Evolutionary conservation across 1,139 yeast genomes (phyloP).

Genomic region (Yamadazyma sp.): DNA sequence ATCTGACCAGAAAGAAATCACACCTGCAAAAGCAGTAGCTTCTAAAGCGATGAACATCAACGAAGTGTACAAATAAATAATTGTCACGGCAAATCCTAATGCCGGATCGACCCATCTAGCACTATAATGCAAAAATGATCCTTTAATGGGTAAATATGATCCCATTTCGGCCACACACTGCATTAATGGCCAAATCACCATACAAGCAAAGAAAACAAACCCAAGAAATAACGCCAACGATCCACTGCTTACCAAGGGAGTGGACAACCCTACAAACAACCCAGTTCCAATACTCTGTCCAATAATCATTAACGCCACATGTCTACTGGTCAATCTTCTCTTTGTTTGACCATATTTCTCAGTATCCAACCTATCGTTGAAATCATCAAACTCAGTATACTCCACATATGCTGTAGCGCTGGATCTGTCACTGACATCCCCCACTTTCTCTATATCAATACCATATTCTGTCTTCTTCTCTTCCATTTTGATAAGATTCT

Average conservation of each 20-base stretch:
- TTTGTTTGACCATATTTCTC: conserved; percentile 36
- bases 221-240: conserved; percentile 39
- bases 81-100: conserved; percentile 37
- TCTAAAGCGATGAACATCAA: conserved; percentile 41
- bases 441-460: conserved; percentile 27
- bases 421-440: conserved; percentile 13
- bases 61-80: conserved; percentile 37
- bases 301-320: conserved; percentile 48
- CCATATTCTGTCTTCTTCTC: conserved; percentile 13
- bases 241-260: conserved; percentile 36
- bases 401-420: conserved; percentile 4
- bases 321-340: conserved; percentile 43
- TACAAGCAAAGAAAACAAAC: conserved; percentile 32
- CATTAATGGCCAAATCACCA: conserved; percentile 42
- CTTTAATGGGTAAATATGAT: conserved; percentile 39
- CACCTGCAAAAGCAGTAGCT: conserved; percentile 35
- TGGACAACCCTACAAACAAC: conserved; percentile 37
- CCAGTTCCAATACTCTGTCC: conserved; percentile 57
- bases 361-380: conserved; percentile 30
- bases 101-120: conserved; percentile 44
- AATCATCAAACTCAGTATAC: conserved; percentile 28
- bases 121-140: conserved; percentile 36
- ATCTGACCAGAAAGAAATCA: conserved; percentile 42
- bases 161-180: conserved; percentile 43
- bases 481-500: too few relatives aligned